Conservation (phyloP, 768 basidiomycete species). For the Mycena epipterygia region DNA sequence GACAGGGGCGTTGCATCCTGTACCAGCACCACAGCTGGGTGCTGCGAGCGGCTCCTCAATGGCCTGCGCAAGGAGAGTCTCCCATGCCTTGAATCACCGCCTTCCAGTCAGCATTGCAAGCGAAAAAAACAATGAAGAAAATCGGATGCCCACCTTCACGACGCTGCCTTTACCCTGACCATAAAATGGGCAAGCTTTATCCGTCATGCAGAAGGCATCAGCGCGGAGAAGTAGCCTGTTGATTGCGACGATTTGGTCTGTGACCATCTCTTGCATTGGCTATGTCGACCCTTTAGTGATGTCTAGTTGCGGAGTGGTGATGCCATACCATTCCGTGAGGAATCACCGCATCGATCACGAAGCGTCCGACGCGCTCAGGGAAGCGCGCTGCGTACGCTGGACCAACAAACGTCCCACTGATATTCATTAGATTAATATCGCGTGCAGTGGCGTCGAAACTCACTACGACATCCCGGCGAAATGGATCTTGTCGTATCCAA, state of each 20-base stretch:
- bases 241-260: conserved; percentile 25
- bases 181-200: conserved; percentile 36
- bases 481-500: conserved; percentile 30
- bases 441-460: neutral
- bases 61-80: conserved; percentile 20
- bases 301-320: neutral
- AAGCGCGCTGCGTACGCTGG: conserved; percentile 30
- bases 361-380: conserved; percentile 31
- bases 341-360: conserved; percentile 36
- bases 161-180: conserved; percentile 40
- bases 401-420: conserved; percentile 36
- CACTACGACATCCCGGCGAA: conserved; percentile 36
- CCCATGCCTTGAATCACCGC: conserved; percentile 17
- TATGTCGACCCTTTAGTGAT: neutral
- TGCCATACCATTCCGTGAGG: conserved; percentile 36
- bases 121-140: neutral
- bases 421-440: neutral
- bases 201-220: conserved; percentile 34
- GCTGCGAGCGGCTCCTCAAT: conserved; percentile 23
- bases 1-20: conserved; percentile 19
- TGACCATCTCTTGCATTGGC: conserved; percentile 27
- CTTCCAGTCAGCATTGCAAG: neutral
- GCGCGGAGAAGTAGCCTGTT: conserved; percentile 36
- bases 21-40: conserved; percentile 20
- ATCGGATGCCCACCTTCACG: conserved; percentile 47